Base-by-base conservation (phyloP, 2,329 filamentous ascomycete genomes). In the Lecanosticta acicola region DNA sequence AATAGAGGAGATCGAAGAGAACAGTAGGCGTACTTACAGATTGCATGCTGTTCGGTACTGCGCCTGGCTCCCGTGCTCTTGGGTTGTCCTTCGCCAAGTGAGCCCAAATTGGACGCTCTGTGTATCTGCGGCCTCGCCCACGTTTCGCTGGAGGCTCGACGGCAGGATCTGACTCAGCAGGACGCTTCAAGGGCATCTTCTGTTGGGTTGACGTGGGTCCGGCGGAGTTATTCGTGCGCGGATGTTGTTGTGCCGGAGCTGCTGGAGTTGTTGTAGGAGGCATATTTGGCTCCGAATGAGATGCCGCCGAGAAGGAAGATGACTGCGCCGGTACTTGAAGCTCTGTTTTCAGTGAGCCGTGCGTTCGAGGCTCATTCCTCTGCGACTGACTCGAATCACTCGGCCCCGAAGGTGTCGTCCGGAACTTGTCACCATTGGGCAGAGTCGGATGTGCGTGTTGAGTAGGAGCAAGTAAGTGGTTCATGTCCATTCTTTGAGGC, bases 81-180 rank as follows among this genome's bases (percentile, higher is more conserved):
- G 63, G 64, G 46, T 67, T 66, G 19, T 43, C 43, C 11, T 41
- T 51, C 19, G 51, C 45, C 7, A 64, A 55, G n/a, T 58, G 49
- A 4, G 64, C 64, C 64, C 64, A 67, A 9, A 59, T 47, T 1
- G 64, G 64, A 32, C 60, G 56, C 32, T 61, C 50, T 8, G 44
- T 54, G 42, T 64, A 62, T 43, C 60, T 60, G 11, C 57, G 50
- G 13, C 41, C 48, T 40, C 50, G 41, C 21, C 51, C 56, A 32
- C 56, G 59, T 47, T 67, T 67, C 5, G 48, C 40, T 18, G 61
- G 59, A 14, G 50, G 55, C 29, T 56, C 55, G 9, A 48, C 49
- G 3, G 50, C 45, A 8, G 49, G 39, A 3, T 56, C 48, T 8
- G 49, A 48, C 16, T 57, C 55, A 13, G 63, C 61, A 26, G 55